A percentile compares a stretch with the other conserved stretches of the same genome.
Conservation (phyloP, 2,329 filamentous ascomycete genomes). For the Metarhizium guizhouense region DNA sequence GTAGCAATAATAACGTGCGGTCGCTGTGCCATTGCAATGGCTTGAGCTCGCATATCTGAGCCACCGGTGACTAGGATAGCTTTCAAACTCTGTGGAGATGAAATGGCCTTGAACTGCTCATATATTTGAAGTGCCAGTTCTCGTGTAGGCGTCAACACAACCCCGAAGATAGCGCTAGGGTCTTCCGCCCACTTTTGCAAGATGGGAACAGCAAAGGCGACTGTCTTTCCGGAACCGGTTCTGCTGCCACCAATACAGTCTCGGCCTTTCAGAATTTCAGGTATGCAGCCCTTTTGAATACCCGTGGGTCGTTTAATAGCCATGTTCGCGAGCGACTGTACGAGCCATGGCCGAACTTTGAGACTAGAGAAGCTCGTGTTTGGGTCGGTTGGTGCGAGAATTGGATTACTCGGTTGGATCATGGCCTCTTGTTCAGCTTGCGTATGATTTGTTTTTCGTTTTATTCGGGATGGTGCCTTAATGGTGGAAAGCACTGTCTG, state of each 20-base stretch:
- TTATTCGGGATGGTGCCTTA: conserved; percentile 45
- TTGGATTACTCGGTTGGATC: conserved; percentile 20
- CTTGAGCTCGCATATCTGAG: conserved; percentile 84
- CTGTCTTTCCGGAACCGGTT: conserved; percentile 94
- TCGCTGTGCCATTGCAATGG: conserved; percentile 68
- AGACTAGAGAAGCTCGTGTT: conserved; percentile 63
- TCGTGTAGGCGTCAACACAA: conserved; percentile 82
- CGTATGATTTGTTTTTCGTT: conserved; percentile 22
- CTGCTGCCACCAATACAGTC: conserved; percentile 93
- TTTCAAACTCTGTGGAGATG: conserved; percentile 78
- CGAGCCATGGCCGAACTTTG: conserved; percentile 76
- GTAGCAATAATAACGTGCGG: conserved; percentile 94
- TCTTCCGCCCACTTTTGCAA: conserved; percentile 90
- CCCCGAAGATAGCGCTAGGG: conserved; percentile 80
- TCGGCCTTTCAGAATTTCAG: conserved; percentile 79
- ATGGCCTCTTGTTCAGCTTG: conserved; percentile 9
- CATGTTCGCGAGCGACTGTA: conserved; percentile 64
- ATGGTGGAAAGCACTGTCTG: conserved; percentile 31
- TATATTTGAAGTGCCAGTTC: conserved; percentile 94
- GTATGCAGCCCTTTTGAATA: conserved; percentile 89
- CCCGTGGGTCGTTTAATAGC: conserved; percentile 83
- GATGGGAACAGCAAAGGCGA: conserved; percentile 91
- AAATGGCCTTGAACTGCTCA: conserved; percentile 92
- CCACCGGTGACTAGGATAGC: conserved; percentile 86
- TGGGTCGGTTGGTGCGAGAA: conserved; percentile 44